Percentiles rank a stretch among this genome's conserved stretches.
Conservation (phyloP, 371 early-diverging fungal genomes). For the Mucor circinelloides region DNA sequence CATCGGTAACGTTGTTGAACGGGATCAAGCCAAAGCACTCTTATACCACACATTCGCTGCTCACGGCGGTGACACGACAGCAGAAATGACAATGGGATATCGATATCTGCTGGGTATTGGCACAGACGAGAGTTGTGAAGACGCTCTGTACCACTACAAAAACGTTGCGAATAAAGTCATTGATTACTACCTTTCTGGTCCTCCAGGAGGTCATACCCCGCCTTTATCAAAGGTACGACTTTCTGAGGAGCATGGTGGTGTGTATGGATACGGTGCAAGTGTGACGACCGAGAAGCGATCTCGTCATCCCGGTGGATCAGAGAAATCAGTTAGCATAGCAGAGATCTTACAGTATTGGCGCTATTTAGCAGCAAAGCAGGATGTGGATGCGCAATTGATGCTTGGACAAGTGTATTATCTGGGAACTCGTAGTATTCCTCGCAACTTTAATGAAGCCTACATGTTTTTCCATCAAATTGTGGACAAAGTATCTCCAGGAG, state of each 20-base stretch:
- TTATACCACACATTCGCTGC: slow-evolving; percentile 90
- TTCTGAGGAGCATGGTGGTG: slow-evolving; percentile 79
- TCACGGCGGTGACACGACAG: slow-evolving; percentile 67
- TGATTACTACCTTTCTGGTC: slow-evolving; percentile 70
- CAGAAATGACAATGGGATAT: slow-evolving; percentile 88
- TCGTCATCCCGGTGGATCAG: slow-evolving; percentile 16
- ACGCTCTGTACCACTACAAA: slow-evolving; percentile 78
- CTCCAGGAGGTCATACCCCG: slow-evolving; percentile 80
- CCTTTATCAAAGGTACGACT: slow-evolving; percentile 74
- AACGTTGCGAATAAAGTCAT: slow-evolving; percentile 82
- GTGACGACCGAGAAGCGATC: slow-evolving; percentile 34
- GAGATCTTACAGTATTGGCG: slow-evolving; percentile 82
- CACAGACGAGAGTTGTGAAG: slow-evolving; percentile 75
- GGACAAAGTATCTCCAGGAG: slow-evolving; percentile 30
- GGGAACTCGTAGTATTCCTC: slow-evolving; percentile 69
- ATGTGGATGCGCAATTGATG: slow-evolving; percentile 57
- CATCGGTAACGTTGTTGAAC: slow-evolving; percentile 68
- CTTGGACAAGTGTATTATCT: slow-evolving; percentile 82
- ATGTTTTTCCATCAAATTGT: slow-evolving; percentile 57
- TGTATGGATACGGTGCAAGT: slow-evolving; percentile 79
- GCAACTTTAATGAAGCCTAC: slow-evolving; percentile 68
- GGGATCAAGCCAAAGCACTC: slow-evolving; percentile 71
- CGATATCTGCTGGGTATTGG: slow-evolving; percentile 84
- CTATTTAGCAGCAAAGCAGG: slow-evolving; percentile 69
- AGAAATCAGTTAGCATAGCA: slow-evolving; percentile 56